Conservation (phyloP, 73 alveolate genomes). For the Tetrahymena malaccensis region DNA sequence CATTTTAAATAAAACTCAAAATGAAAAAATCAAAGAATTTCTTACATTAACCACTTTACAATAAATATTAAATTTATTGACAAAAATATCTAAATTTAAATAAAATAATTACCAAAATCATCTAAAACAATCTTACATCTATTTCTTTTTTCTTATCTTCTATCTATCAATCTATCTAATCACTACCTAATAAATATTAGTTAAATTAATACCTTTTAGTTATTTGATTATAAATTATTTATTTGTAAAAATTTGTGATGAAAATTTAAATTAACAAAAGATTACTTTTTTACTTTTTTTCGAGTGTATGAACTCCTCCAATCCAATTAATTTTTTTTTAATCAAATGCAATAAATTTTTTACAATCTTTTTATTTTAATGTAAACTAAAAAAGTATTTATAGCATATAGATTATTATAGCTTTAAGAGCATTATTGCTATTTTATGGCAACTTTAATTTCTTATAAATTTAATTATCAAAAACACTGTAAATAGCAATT, state of each 20-base stretch:
- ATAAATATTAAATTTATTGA: not conserved
- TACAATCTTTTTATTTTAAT: not conserved
- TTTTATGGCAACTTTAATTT: not conserved
- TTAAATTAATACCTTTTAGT: not conserved
- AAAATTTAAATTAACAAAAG: not conserved
- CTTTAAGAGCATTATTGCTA: not conserved
- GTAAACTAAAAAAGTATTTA: not conserved
- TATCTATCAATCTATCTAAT: not conserved
- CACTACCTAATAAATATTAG: not conserved
- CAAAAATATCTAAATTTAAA: not conserved
- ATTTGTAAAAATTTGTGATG: not conserved
- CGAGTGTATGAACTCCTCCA: not conserved
- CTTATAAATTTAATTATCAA: too few relatives aligned
- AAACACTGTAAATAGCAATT: too few relatives aligned
- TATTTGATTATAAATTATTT: not conserved
- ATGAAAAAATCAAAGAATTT: not conserved
- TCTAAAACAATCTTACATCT: not conserved
- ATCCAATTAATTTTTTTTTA: too few relatives aligned
- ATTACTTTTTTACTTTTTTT: not conserved
- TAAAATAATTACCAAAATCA: not conserved
- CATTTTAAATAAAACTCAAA: not conserved
- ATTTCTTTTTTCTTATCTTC: not conserved
- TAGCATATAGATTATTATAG: not conserved
- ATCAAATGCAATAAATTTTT: too few relatives aligned
- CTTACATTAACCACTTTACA: not conserved